phyloP scores from a whole-genome alignment of 2,329 filamentous ascomycete genomes.

The Achaetomium macrosporum region DNA sequence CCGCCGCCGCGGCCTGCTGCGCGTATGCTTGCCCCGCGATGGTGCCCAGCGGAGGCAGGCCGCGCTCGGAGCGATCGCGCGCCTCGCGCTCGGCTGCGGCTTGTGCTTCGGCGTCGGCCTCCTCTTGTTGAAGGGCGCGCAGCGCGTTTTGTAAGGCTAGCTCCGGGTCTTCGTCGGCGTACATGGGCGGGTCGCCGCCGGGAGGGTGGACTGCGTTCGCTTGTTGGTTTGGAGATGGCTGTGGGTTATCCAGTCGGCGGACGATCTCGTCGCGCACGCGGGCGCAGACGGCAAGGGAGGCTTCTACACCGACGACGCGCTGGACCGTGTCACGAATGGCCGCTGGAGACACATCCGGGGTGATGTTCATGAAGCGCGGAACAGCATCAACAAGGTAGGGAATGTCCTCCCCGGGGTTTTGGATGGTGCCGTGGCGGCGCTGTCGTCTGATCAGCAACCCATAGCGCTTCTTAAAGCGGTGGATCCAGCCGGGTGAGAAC shows the following conservation, averaged over 20 bases:
- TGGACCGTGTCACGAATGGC: conserved; percentile 54
- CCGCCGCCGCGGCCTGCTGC: conserved; percentile 23
- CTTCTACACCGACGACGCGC: conserved; percentile 50
- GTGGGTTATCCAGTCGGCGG: conserved; percentile 35
- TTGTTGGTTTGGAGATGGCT: conserved; percentile 4
- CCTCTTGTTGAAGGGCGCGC: conserved; percentile 53
- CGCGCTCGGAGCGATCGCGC: conserved; percentile 43
- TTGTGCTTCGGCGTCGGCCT: conserved; percentile 53
- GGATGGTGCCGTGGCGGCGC: conserved; percentile 44
- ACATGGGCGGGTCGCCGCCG: conserved; percentile 22
- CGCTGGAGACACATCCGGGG: conserved; percentile 52
- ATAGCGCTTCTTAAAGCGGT: conserved; percentile 59
- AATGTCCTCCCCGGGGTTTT: conserved; percentile 50
- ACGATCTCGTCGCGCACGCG: conserved; percentile 54
- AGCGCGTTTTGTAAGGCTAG: conserved; percentile 54
- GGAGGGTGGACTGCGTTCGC: background rate
- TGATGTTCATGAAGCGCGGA: conserved; percentile 53
- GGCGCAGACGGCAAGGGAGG: conserved; percentile 48
- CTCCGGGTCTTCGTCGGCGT: conserved; percentile 49
- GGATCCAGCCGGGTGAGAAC: conserved; percentile 60
- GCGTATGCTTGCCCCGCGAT: conserved; percentile 25
- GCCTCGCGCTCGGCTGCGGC: conserved; percentile 50
- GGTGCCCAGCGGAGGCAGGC: conserved; percentile 26
- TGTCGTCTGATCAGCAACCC: conserved; percentile 53
- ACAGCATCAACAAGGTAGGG: conserved; percentile 56